Evolutionary conservation across 805 yeast genomes (phyloP).

Genomic region (Wickerhamiella kazuoi): DNA sequence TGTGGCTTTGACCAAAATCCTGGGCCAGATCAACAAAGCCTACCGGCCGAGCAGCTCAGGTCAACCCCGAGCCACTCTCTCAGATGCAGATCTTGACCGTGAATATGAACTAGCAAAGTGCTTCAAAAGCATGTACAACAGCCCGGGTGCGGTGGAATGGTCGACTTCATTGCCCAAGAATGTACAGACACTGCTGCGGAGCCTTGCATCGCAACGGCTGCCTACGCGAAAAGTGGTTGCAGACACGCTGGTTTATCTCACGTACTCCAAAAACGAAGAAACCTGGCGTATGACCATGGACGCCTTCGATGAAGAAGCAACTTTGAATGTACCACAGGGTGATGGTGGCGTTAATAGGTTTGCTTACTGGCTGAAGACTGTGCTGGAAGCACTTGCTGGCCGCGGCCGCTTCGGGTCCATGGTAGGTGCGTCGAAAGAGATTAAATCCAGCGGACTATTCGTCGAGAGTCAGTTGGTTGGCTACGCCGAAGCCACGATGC

Average conservation of each 20-base stretch:
- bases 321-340: constrained; percentile 1
- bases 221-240: constrained; percentile 65
- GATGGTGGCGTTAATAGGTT: constrained; percentile 31
- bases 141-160: constrained; percentile 40
- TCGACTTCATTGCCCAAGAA: constrained; percentile 28
- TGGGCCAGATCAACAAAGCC: constrained; percentile 33
- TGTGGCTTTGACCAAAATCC: constrained; percentile 48
- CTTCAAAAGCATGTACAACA: constrained; percentile 53
- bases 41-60: no score
- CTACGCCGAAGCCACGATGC: constrained; percentile 51
- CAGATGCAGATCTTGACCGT: constrained; percentile 36
- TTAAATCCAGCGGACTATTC: constrained; percentile 31
- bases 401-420: constrained; percentile 78
- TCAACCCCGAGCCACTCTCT: constrained; percentile 17
- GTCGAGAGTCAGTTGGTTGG: constrained; percentile 51
- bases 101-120: constrained; percentile 68
- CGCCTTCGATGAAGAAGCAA: constrained; percentile 25
- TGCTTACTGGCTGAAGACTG: constrained; percentile 53
- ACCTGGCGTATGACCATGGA: constrained; percentile 42
- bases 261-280: constrained; percentile 27
- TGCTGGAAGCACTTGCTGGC: constrained; percentile 58
- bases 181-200: constrained; percentile 48
- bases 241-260: constrained; percentile 47
- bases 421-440: constrained; percentile 84
- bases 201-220: constrained; percentile 56